Base-by-base conservation (phyloP, 805 yeast genomes). In the Kodamaea jinghongensis region DNA sequence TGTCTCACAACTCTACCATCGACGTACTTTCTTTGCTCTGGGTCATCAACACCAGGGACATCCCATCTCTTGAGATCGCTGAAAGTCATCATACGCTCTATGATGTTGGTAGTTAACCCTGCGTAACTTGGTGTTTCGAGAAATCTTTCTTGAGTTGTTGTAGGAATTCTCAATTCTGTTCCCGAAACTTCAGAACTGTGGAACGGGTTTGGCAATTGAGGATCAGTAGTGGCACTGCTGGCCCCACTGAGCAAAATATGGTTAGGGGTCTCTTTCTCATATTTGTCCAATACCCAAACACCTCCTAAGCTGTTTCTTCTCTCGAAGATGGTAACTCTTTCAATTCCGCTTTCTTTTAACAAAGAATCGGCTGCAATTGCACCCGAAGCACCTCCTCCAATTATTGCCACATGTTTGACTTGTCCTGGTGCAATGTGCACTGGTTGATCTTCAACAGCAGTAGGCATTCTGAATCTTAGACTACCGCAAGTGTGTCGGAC, bases 301-400 rank as follows among this genome's bases (percentile, higher is more conserved):
- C 78, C 78, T 2, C 78, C 78, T 5, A 60, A 50, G 1, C 45
- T 46, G 23, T 47, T 49, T 36, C 75, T 54, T 36, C 76, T 52
- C 44, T 73, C 78, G 46, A 62, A 71, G 1, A 73, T 47, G 1
- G 59, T 60, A 30, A 73, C 60, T 14, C 54, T 51, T 4, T 51
- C 58, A 40, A 69, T 61, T 1, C 39, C 41, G 2, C 48, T 42
- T 41, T 71, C 75, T 36, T 61, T 51, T 3, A 69, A 46, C 9
- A 73, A 47, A 0, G 65, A 31, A 33, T 72, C 76, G 6, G 71
- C 52, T 0, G 65, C 53, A 33, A 73, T 61, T 15, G 73, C 66
- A 4, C 78, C 78, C 3, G 73, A 64, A 4, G 78, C 76, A 10
- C 78, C 78, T n/a, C 73, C 78, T 4, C 78, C 78, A 23, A 73